Base-by-base conservation (phyloP, 108 stramenopile species). In the Pseudonitzschia pungens region DNA sequence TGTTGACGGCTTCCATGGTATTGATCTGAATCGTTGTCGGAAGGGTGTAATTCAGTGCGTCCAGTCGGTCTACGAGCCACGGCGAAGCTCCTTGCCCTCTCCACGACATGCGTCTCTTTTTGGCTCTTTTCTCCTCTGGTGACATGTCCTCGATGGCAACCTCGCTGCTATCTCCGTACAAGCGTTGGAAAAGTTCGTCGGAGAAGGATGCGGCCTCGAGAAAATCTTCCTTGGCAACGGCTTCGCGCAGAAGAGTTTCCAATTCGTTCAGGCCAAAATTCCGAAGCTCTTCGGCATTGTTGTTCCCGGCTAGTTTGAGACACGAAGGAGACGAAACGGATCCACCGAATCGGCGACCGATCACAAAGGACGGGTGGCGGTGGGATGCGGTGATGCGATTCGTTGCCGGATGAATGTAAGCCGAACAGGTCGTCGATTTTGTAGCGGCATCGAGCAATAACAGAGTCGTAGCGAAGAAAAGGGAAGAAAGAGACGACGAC, bases 21-120 rank as follows among this genome's bases (percentile, higher is more conserved):
- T 90, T 88, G 55, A 94, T 94, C 75, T 94, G 93, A 70, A 94
- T 92, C 18, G 93, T 92, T 8, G 93, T 94, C 6, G 93, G 93
- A 36, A 92, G 78, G 7, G 84, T 79, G 75, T 78, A 92, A 27
- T 90, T 87, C 69, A 94, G 71, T 31, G 80, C 71, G 65, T 86
- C 82, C 51, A 94, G 69, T 65, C 93, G 84, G 65, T 89, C 87
- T 9, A 80, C 83, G 22, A 94, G 75, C 93, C 93, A 94, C 16
- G 90, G 93, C 42, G 88, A 89, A 8, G 88, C 88, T 12, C 91
- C 93, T 59, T 91, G 66, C 67, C 89, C 90, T 40, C 55, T 77
- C 93, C 93, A 94, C 31, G 88, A 87, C 71, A 92, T 82, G 28
- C 83, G 85, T 36, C 70, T 66, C 32, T 76, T 69, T n/a, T 69